Evolutionary conservation across 2,329 filamentous ascomycete species (phyloP).

Genomic region (Nothomitra cinnamomea): DNA sequence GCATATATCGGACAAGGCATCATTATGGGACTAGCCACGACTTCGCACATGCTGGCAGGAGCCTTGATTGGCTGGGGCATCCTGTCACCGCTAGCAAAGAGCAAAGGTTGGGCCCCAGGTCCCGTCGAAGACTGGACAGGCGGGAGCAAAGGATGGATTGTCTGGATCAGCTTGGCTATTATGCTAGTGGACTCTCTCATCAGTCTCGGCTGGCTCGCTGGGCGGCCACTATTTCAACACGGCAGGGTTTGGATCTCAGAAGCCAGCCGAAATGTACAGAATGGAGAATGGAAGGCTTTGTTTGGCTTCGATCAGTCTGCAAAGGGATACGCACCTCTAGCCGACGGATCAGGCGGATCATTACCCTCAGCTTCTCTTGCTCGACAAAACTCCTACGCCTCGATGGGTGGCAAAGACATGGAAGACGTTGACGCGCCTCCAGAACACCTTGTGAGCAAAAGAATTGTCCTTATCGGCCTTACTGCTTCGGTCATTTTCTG

Average conservation of each 20-base stretch:
- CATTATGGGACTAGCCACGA: conserved; percentile 94
- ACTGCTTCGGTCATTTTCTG: conserved; percentile 63
- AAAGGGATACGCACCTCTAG: conserved; percentile 9
- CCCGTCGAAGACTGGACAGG: conserved; percentile 74
- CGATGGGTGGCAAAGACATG: conserved; percentile 15
- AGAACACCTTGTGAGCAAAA: conserved; percentile 61
- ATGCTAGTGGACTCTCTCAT: conserved; percentile 91
- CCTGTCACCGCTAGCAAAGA: conserved; percentile 75
- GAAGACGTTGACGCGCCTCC: conserved; percentile 63
- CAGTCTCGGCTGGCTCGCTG: conserved; percentile 62
- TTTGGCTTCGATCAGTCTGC: not conserved
- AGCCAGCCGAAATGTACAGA: not conserved
- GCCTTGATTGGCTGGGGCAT: conserved; percentile 81
- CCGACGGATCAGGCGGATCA: conserved; percentile 7
- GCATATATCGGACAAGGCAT: conserved; percentile 95
- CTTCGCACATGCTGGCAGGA: conserved; percentile 85
- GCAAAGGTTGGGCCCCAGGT: conserved; percentile 75
- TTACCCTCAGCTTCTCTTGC: conserved; percentile 1
- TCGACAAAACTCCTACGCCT: conserved; percentile 13
- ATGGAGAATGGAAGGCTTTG: not conserved
- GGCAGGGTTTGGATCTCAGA: conserved; percentile 16
- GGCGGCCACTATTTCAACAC: conserved; percentile 42
- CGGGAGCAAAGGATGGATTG: conserved; percentile 96
- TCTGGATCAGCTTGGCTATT: conserved; percentile 89
- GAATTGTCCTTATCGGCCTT: conserved; percentile 58